Evolutionary conservation across 176 grass and related monocot species (phyloP).

Genomic region (Oryza glumipatula): DNA sequence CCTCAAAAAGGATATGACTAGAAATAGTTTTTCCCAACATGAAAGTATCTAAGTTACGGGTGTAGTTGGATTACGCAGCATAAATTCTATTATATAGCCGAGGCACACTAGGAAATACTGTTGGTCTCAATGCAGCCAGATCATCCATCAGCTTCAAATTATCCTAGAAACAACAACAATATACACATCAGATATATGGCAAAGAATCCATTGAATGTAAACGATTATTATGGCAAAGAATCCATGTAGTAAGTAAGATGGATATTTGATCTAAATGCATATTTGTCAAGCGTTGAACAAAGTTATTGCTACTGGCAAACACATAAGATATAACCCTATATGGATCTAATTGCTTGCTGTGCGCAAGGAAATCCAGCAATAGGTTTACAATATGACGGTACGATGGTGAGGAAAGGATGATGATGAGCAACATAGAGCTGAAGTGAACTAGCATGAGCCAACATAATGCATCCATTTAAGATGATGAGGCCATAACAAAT

Average conservation of each 20-base stretch:
- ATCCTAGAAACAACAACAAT: conserved; percentile 63
- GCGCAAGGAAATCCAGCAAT: background rate
- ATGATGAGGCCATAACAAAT: background rate
- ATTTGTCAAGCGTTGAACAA: conserved; percentile 10
- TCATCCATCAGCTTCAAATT: conserved; percentile 99
- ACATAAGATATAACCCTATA: background rate
- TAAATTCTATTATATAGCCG: conserved; percentile 92
- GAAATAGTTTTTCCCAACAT: conserved; percentile 7
- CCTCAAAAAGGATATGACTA: background rate
- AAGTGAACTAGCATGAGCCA: background rate
- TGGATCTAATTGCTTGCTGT: background rate
- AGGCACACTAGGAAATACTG: conserved; percentile 85
- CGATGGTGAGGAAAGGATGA: background rate
- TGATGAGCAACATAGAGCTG: conserved; percentile 1
- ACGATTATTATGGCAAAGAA: background rate
- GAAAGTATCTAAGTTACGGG: conserved; percentile 21
- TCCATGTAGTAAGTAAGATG: background rate
- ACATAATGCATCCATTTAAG: background rate
- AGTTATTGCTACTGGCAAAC: background rate
- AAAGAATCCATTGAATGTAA: conserved; percentile 12
- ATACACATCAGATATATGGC: conserved; percentile 13
- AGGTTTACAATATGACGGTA: background rate
- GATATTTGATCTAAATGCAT: background rate
- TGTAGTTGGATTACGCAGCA: conserved; percentile 69
- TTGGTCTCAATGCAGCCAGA: conserved; percentile 86